A percentile compares a stretch with the other conserved stretches of the same genome.
These are phyloP conservation scores for Hibiscus syriacus DNA, from an alignment of 345 rosid genomes.

Conservation along the genomic window DNA sequence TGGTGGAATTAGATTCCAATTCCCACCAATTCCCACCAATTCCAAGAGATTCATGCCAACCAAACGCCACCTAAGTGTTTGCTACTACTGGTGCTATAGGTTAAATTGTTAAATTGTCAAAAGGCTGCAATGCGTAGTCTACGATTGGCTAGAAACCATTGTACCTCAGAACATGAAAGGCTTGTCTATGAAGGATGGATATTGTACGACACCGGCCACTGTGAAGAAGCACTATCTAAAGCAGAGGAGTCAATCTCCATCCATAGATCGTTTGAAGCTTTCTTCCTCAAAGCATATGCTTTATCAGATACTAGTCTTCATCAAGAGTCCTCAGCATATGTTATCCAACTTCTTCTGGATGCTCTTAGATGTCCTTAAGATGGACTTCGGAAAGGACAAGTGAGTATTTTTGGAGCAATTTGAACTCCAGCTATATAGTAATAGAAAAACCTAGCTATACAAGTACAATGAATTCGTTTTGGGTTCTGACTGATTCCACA, in stretches of 20 bases:
- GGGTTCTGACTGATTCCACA: slow-evolving; percentile 4
- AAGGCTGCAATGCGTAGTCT: slow-evolving; percentile 95
- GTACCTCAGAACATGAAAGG: slow-evolving; percentile 74
- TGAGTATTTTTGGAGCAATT: slow-evolving; percentile 21
- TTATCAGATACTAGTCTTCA: slow-evolving; percentile 71
- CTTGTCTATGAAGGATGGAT: slow-evolving; percentile 99
- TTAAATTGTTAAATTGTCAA: slow-evolving; percentile 88
- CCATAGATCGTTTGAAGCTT: slow-evolving; percentile 95
- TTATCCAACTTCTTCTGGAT: slow-evolving; percentile 75
- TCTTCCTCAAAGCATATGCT: slow-evolving; percentile 91
- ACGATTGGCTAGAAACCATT: slow-evolving; percentile 81
- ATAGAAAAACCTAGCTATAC: not conserved
- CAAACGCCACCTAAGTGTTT: too few species aligned
- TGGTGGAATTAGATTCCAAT: too few species aligned
- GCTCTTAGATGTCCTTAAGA: slow-evolving; percentile 97
- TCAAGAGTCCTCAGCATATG: slow-evolving; percentile 55
- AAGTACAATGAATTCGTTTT: not conserved
- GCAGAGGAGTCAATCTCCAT: slow-evolving; percentile 80
- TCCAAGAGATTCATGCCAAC: too few species aligned
- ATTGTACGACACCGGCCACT: slow-evolving; percentile 88
- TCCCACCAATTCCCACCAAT: too few species aligned
- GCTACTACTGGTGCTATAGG: slow-evolving; percentile 33
- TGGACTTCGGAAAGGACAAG: slow-evolving; percentile 99
- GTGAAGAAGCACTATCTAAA: slow-evolving; percentile 88
- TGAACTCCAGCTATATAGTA: not conserved